Evolutionary conservation across 257 asterid genomes (phyloP).

Genomic region (Gynochthodes officinalis): DNA sequence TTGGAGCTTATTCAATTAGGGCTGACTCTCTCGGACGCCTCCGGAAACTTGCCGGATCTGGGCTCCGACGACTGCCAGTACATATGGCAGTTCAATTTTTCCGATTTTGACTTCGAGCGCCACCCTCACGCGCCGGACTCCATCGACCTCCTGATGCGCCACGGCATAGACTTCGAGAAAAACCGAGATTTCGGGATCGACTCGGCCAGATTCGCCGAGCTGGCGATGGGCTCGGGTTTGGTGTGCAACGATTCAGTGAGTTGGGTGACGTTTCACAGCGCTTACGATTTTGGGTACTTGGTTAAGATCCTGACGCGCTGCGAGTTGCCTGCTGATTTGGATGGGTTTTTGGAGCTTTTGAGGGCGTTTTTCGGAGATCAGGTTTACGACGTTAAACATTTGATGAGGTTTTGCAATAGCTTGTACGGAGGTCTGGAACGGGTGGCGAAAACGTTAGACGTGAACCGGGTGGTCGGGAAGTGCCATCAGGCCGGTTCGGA

Average conservation of each 20-base stretch:
- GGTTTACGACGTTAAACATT: slow-evolving; percentile 59
- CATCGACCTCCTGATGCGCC: slow-evolving; percentile 41
- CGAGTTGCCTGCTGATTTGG: slow-evolving; percentile 42
- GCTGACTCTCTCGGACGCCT: slow-evolving; percentile 59
- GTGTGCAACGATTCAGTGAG: slow-evolving; percentile 52
- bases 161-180: slow-evolving; percentile 56
- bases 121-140: slow-evolving; percentile 66
- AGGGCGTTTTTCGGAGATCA: slow-evolving; percentile 47
- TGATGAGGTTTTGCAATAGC: slow-evolving; percentile 53
- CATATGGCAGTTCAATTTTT: slow-evolving; percentile 84
- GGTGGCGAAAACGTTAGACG: slow-evolving; percentile 48
- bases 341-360: slow-evolving; percentile 39
- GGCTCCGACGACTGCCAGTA: slow-evolving; percentile 34
- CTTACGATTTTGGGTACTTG: slow-evolving; percentile 67
- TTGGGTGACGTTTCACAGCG: slow-evolving; percentile 82
- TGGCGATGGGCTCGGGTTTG: slow-evolving; percentile 60
- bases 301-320: slow-evolving; percentile 61
- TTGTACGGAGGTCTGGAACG: slow-evolving; percentile 71
- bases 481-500: slow-evolving; percentile 81
- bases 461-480: slow-evolving; percentile 67
- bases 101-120: slow-evolving; percentile 63
- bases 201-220: slow-evolving; percentile 51
- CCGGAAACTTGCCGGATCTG: slow-evolving; percentile 65
- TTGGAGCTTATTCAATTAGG: slow-evolving; percentile 70
- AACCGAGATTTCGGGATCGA: slow-evolving; percentile 47